A percentile compares a stretch with the other conserved stretches of the same genome.
Conservation (phyloP, 306 rosid species). For the Crotalaria pallida region DNA sequence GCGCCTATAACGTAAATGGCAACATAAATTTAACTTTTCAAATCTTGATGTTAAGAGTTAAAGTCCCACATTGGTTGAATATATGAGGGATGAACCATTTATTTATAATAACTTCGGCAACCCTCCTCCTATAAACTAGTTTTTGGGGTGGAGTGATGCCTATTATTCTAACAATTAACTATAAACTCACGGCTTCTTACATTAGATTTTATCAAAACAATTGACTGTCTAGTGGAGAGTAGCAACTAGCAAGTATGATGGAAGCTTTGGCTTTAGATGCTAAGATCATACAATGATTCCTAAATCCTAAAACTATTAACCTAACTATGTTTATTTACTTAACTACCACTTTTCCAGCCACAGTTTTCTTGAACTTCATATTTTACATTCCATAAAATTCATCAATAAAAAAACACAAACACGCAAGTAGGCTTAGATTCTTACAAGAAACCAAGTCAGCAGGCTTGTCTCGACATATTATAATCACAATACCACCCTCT, state of each 20-base stretch:
- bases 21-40: conserved; percentile 2
- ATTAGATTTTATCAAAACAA: background rate
- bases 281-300: background rate
- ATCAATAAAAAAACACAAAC: background rate
- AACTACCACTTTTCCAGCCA: background rate
- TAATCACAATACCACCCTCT: background rate
- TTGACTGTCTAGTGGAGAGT: background rate
- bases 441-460: background rate
- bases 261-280: background rate
- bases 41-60: background rate
- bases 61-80: no score
- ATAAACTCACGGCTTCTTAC: background rate
- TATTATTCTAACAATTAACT: no score
- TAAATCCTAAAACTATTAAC: background rate
- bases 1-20: background rate
- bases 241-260: background rate
- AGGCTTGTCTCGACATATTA: background rate
- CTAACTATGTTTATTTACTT: background rate
- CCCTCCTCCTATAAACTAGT: no score
- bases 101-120: no score
- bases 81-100: no score
- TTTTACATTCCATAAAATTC: background rate
- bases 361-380: background rate
- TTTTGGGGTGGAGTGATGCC: no score
- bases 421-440: background rate